These are phyloP conservation scores for Tilletia caries DNA, from an alignment of 1,284 basidiomycete genomes.

Conservation along the genomic window DNA sequence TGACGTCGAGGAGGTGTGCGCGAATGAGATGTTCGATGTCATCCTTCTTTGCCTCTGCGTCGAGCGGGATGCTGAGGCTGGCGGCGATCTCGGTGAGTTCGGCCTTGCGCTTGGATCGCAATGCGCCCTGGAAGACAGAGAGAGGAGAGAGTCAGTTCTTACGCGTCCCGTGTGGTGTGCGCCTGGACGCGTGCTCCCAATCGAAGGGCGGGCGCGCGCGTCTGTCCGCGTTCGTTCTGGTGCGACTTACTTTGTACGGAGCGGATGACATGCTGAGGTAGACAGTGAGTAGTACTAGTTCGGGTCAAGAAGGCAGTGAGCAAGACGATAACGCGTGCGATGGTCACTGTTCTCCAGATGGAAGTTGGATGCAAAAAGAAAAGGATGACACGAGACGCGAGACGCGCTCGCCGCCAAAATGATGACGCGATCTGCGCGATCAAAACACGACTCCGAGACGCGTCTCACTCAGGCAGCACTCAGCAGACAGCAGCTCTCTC, in stretches of 20 bases:
- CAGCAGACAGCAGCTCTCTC: too few species aligned
- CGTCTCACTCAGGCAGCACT: too few species aligned
- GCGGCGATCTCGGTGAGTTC: conserved; percentile 41
- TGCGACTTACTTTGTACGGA: conserved; percentile 6
- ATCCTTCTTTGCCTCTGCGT: conserved; percentile 30
- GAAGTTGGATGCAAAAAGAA: too few species aligned
- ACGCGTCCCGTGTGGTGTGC: neutral
- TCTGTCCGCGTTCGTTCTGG: neutral
- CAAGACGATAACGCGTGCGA: neutral
- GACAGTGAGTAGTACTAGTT: too few species aligned
- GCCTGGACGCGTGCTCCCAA: neutral
- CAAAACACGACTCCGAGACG: too few species aligned
- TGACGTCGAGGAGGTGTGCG: conserved; percentile 31
- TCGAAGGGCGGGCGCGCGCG: neutral
- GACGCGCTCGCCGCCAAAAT: neutral
- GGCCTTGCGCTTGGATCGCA: conserved; percentile 40
- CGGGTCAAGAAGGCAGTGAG: neutral
- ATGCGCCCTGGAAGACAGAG: conserved; percentile 27
- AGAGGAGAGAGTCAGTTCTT: neutral
- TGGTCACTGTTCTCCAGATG: neutral
- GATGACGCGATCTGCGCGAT: too few species aligned
- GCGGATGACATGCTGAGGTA: conserved; percentile 2
- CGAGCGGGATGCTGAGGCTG: conserved; percentile 32
- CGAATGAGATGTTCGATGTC: conserved; percentile 40
- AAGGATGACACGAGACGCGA: neutral